Conservation (phyloP, 2,329 filamentous ascomycete genomes). For the Pleomassaria siparia region DNA sequence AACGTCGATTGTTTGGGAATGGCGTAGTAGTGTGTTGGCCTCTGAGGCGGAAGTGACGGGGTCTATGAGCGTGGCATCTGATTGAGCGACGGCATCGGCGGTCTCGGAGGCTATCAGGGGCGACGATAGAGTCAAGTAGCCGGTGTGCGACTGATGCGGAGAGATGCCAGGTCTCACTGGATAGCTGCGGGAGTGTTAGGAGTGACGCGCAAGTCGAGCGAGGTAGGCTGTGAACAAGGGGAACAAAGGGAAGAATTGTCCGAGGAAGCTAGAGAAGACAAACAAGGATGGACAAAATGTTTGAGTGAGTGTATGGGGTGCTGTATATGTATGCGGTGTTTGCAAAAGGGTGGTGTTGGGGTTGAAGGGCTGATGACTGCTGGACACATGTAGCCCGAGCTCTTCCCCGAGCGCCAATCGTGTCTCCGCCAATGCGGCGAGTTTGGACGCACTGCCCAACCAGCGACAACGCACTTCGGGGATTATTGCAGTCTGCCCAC, state of each 20-base stretch:
- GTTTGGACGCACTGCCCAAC: not conserved
- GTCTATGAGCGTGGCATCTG: constrained; percentile 34
- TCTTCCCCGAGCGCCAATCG: constrained; percentile 1
- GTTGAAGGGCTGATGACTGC: not conserved
- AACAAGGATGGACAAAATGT: not conserved
- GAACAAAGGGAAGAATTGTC: not conserved
- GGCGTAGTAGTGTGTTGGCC: constrained; percentile 27
- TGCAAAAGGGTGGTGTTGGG: not conserved
- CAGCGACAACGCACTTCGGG: constrained; percentile 2
- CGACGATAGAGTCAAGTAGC: constrained; percentile 53
- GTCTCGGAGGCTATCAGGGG: constrained; percentile 47
- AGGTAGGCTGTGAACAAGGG: constrained; percentile 9
- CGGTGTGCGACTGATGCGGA: constrained; percentile 52
- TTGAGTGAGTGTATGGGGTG: not conserved
- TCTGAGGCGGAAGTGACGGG: constrained; percentile 30
- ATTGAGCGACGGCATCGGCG: constrained; percentile 41
- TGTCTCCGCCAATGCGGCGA: not conserved
- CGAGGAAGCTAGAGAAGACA: not conserved
- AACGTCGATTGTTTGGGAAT: constrained; percentile 38
- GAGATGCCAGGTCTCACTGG: constrained; percentile 45
- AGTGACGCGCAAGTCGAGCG: constrained; percentile 19
- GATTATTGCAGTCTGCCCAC: not conserved
- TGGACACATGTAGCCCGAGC: not conserved
- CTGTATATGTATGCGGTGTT: not conserved
- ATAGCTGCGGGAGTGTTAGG: constrained; percentile 34